Evolutionary conservation across 352 stramenopile genomes (phyloP).

Genomic region (Phytophthora macrochlamydospora): DNA sequence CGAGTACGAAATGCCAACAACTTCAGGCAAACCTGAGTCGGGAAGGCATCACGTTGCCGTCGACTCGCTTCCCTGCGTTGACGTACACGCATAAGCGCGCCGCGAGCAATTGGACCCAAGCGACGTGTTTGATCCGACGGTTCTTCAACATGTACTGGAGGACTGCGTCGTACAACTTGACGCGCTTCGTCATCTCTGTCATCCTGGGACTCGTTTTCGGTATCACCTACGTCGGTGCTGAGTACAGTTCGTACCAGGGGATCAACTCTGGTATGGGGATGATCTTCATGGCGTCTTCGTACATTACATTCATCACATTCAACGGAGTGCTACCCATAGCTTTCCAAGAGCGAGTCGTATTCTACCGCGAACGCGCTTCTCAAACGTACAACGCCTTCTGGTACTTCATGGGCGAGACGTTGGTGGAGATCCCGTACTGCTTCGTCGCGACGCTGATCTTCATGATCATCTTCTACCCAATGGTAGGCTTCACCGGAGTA

Average conservation of each 20-base stretch:
- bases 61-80: slow-evolving; percentile 4
- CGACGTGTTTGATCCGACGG: slow-evolving; percentile 18
- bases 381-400: slow-evolving; percentile 22
- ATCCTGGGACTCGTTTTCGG: slow-evolving; percentile 70
- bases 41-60: slow-evolving; percentile 12
- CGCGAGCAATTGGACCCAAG: slow-evolving; percentile 6
- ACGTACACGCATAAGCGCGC: slow-evolving; percentile 8
- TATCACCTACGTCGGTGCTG: slow-evolving; percentile 45
- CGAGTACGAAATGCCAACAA: not conserved
- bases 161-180: slow-evolving; percentile 20
- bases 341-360: slow-evolving; percentile 4
- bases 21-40: slow-evolving; percentile 8
- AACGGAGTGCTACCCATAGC: slow-evolving; percentile 11
- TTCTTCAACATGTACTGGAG: slow-evolving; percentile 27
- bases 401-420: slow-evolving; percentile 12
- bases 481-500: slow-evolving; percentile 9
- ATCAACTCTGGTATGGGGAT: slow-evolving; percentile 49
- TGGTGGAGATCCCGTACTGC: slow-evolving; percentile 4
- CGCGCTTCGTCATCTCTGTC: slow-evolving; percentile 42
- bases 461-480: slow-evolving; percentile 5
- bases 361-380: slow-evolving; percentile 17
- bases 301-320: slow-evolving; percentile 4
- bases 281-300: slow-evolving; percentile 9
- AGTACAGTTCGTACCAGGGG: slow-evolving; percentile 38
- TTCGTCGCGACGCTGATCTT: not conserved